Conservation (phyloP, 2,329 filamentous ascomycete species). For the Colletotrichum salicis region DNA sequence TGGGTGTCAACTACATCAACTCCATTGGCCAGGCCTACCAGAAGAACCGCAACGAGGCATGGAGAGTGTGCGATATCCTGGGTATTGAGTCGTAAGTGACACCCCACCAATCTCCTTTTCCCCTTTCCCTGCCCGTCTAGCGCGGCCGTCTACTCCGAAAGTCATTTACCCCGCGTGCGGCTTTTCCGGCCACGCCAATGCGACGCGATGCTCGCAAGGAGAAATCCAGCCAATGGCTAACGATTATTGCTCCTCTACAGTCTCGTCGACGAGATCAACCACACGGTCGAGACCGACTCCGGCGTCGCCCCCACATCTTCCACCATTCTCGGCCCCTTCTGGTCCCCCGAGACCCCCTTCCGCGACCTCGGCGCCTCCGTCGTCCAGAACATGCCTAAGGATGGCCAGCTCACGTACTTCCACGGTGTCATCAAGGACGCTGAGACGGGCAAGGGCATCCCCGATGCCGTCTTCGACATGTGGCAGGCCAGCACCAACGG, state of each 20-base stretch:
- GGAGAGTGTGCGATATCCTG: slow-evolving; percentile 34
- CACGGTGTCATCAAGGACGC: slow-evolving; percentile 36
- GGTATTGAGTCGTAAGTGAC: slow-evolving; percentile 33
- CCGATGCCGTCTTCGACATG: slow-evolving; percentile 65
- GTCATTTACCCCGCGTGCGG: slow-evolving; percentile 1
- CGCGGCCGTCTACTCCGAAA: not conserved
- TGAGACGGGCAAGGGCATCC: slow-evolving; percentile 40
- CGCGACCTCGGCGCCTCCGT: slow-evolving; percentile 34
- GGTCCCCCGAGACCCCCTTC: slow-evolving; percentile 37
- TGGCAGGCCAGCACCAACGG: slow-evolving; percentile 71
- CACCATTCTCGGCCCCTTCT: slow-evolving; percentile 36
- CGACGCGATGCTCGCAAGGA: not conserved
- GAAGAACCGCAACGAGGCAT: slow-evolving; percentile 37
- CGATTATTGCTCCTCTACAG: not conserved
- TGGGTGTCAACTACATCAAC: slow-evolving; percentile 37
- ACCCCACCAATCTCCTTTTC: not conserved
- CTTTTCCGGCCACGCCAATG: not conserved
- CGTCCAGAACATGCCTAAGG: slow-evolving; percentile 34
- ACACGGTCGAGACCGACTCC: slow-evolving; percentile 29
- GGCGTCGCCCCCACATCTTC: slow-evolving; percentile 33
- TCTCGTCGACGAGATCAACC: slow-evolving; percentile 36
- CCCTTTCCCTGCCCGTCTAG: not conserved
- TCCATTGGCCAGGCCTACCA: slow-evolving; percentile 35
- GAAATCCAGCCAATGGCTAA: not conserved
- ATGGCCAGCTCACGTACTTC: slow-evolving; percentile 34